Evolutionary conservation across 345 rosid genomes (phyloP), one percentile per base, ranked within the genome.

Genomic region (Luvunga scandens): DNA sequence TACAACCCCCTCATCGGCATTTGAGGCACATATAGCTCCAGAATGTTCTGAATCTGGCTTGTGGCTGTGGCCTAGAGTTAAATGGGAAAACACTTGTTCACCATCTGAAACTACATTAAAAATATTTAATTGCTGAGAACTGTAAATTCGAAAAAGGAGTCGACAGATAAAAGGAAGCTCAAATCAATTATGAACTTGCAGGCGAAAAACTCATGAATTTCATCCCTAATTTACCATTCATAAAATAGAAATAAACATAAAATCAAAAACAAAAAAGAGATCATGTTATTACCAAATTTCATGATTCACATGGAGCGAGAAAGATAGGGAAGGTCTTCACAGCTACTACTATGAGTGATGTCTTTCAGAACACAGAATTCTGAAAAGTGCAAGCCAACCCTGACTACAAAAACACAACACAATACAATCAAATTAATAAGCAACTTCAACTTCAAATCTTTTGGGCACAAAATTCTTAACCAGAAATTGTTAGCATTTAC

Each of bases 241-340:
- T 34, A 57, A 42, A 66, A 60, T 30, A 75, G 22, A 66, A 34
- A 72, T 56, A 3, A 72, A 53, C 2, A 57, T 10, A 42, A 6
- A 57, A 50, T 4, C 19, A 25, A 19, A 71, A 59, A 59, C 50
- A 42, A 62, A 25, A 53, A 25, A 53, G 13, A 75, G 62, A 33
- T 31, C 42, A 39, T 66, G 55, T 55, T 30, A 80, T 77, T 80
- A 93, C 91, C 97, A 77, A 89, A 81, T 83, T 90, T 88, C 98
- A 92, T 89, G 60, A 36, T 89, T 86, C 73, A 84, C 82, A 72
- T 83, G 69, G 80, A 80, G 75, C 67, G 19, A 71, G 66, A 66
- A 63, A 78, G 65, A 25, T 67, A 39, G 48, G 60, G 53, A 45
- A 79, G 68, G 6, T 65, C 66, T 75, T 82, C 81, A 66, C 22